Evolutionary conservation across 805 yeast species (phyloP).

Genomic region (Yarrowia sp.): DNA sequence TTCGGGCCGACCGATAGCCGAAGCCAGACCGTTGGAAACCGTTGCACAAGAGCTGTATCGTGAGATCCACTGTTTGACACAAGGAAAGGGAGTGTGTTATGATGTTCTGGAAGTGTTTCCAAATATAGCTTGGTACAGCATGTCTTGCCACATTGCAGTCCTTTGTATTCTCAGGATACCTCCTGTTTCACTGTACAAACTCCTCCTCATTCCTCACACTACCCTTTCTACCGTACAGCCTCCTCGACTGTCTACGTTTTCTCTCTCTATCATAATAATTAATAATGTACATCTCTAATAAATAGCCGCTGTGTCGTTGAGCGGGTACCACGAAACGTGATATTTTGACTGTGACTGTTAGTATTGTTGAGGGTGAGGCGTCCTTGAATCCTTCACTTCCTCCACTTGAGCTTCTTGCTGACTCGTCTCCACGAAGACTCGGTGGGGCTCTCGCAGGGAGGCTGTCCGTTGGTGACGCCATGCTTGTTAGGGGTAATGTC

Average conservation of each 20-base stretch:
- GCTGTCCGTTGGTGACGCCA: slow-evolving; percentile 28
- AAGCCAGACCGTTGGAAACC: slow-evolving; percentile 1
- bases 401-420: slow-evolving; percentile 35
- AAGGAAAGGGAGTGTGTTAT: background rate
- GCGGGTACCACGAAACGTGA: slow-evolving; percentile 6
- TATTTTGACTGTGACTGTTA: slow-evolving; percentile 7
- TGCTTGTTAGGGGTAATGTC: slow-evolving; percentile 27
- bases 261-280: background rate
- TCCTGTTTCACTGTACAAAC: too few species aligned
- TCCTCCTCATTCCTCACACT: too few species aligned
- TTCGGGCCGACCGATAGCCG: slow-evolving; percentile 14
- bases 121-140: too few species aligned
- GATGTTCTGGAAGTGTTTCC: background rate
- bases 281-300: slow-evolving; percentile 36
- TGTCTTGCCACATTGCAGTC: too few species aligned
- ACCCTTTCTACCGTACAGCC: too few species aligned
- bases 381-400: background rate
- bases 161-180: too few species aligned
- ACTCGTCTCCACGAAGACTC: slow-evolving; percentile 30
- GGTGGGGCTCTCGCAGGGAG: slow-evolving; percentile 29
- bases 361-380: background rate
- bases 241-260: too few species aligned
- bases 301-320: slow-evolving; percentile 6
- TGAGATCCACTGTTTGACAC: background rate
- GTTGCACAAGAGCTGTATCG: background rate